These are phyloP conservation scores for Penicillium sp. DNA, from an alignment of 2,329 filamentous ascomycete species.

Conservation along the genomic window DNA sequence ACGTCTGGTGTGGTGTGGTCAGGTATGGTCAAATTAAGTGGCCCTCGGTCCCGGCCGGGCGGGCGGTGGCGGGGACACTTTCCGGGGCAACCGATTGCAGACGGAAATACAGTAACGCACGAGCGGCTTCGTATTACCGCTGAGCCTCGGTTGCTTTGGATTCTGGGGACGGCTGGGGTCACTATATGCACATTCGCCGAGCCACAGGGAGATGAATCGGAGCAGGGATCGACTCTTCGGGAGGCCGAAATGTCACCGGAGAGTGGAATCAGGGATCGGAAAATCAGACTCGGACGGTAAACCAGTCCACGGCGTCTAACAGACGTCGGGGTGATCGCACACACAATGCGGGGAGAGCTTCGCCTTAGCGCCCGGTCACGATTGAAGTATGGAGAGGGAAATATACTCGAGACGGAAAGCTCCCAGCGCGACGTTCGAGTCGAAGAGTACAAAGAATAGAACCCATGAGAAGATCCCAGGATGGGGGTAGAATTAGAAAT, in stretches of 20 bases:
- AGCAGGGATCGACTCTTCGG: too few relatives aligned
- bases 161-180: conserved; percentile 1
- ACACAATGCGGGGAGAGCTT: conserved; percentile 18
- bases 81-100: conserved; percentile 4
- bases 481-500: too few relatives aligned
- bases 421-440: too few relatives aligned
- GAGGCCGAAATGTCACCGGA: too few relatives aligned
- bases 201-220: too few relatives aligned
- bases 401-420: too few relatives aligned
- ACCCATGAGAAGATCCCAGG: conserved; percentile 7
- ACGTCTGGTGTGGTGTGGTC: conserved; percentile 4
- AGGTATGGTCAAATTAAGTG: conserved; percentile 9
- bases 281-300: too few relatives aligned
- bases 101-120: conserved; percentile 6
- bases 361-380: conserved; percentile 8
- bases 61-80: neutral
- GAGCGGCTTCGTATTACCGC: neutral
- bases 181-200: neutral
- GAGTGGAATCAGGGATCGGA: too few relatives aligned
- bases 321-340: conserved; percentile 1
- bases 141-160: conserved; percentile 1
- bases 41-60: conserved; percentile 11
- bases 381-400: neutral
- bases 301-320: too few relatives aligned
- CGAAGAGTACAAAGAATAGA: neutral